These are phyloP conservation scores for Geotrichum citri-aurantii DNA, from an alignment of 1,139 yeast species.

Conservation along the genomic window DNA sequence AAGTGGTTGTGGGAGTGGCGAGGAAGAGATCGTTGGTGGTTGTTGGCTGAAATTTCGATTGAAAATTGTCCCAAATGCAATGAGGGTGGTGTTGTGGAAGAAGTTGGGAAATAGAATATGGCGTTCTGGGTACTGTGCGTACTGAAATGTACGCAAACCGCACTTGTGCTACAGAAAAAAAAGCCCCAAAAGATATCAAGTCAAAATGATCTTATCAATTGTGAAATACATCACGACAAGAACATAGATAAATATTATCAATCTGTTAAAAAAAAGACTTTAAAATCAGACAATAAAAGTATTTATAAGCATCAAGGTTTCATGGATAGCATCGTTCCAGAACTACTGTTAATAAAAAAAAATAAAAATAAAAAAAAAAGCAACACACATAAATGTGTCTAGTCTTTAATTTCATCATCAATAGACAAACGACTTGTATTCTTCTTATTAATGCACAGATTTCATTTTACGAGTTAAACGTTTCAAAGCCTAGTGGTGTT, in stretches of 20 bases:
- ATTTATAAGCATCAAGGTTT: background rate
- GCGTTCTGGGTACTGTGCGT: background rate
- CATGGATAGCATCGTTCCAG: background rate
- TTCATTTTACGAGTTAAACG: background rate
- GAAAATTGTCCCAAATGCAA: background rate
- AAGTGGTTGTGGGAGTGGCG: background rate
- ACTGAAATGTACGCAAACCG: background rate
- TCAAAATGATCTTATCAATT: too few species aligned
- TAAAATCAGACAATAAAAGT: background rate
- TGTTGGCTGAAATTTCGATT: background rate
- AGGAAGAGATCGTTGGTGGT: background rate
- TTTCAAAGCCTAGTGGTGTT: conserved; percentile 26
- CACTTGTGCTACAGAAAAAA: background rate
- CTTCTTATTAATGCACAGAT: conserved; percentile 1
- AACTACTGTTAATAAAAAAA: background rate
- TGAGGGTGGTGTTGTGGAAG: background rate
- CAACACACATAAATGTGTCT: background rate
- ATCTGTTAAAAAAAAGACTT: too few species aligned
- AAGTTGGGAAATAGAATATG: background rate
- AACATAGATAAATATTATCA: too few species aligned
- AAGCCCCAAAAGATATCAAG: background rate
- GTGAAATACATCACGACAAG: too few species aligned
- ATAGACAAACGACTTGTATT: background rate
- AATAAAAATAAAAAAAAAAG: background rate
- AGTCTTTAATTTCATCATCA: background rate